Conservation (phyloP, 2,329 filamentous ascomycete genomes). For the Nemania bipapillata region DNA sequence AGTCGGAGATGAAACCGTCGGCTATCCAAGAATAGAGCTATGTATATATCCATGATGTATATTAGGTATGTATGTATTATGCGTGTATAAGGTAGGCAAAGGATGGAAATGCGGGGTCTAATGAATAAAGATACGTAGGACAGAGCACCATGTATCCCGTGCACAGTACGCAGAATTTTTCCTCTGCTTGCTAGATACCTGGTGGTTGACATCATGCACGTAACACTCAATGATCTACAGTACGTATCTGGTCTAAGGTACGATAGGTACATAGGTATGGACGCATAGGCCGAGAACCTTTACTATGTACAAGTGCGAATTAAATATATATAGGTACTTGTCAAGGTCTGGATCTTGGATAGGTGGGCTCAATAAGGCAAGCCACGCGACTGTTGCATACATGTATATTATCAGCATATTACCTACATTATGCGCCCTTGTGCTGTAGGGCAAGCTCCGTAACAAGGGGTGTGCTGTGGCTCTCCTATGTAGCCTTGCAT, state of each 20-base stretch:
- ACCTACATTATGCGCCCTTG: not conserved
- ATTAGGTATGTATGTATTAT: too few relatives aligned
- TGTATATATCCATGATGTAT: too few relatives aligned
- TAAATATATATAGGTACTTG: not conserved
- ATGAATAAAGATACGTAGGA: not conserved
- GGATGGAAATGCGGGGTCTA: not conserved
- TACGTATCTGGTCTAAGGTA: too few relatives aligned
- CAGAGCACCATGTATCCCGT: not conserved
- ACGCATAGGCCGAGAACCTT: not conserved
- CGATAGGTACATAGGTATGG: too few relatives aligned
- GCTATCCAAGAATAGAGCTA: not conserved
- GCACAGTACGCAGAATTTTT: not conserved
- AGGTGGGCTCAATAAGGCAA: not conserved
- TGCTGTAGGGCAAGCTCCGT: constrained; percentile 9
- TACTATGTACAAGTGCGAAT: not conserved
- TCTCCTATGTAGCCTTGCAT: too few relatives aligned
- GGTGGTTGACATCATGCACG: constrained; percentile 19
- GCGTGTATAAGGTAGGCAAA: too few relatives aligned
- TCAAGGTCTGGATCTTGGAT: not conserved
- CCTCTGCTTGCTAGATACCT: not conserved
- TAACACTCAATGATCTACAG: constrained; percentile 2
- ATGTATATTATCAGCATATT: not conserved
- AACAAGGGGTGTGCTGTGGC: not conserved
- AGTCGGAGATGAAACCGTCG: not conserved
- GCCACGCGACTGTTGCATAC: not conserved